Base-by-base conservation (phyloP, 805 yeast genomes). In the Metschnikowia cubensis region DNA sequence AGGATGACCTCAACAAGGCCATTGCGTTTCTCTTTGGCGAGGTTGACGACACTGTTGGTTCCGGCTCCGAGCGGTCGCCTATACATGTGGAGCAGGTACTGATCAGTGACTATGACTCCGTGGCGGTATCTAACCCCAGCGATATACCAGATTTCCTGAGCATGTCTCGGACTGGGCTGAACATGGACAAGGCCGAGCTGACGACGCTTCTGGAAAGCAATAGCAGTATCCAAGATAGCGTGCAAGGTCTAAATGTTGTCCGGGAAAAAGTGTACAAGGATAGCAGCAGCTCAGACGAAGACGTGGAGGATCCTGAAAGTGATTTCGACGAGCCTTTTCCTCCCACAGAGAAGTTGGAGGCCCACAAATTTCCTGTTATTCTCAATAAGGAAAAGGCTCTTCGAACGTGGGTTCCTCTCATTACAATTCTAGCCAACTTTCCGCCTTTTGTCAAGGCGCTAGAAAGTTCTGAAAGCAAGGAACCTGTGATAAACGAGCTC, bases 351-450 rank as follows among this genome's bases (percentile, higher is more conserved):
- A 56, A 54, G 42, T 38, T 49, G 1, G 53, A 47, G 3, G 38
- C 44, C 36, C 48, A 53, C n/a, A 38, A 48, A 34, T 49, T 50
- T 25, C 61, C 61, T 4, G 42, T 51, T 18, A 34, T 58, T 11
- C 48, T 53, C 25, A 33, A 49, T 35, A 48, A 31, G 15, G 33
- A 20, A 17, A 29, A 37, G 14, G 50, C 39, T 6, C 38, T 46
- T 35, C 49, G 47, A 42, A 70, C 71, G 52, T 60, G 75, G 56
- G 73, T 74, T 3, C 74, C 81, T 1, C 38, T 77, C 15, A 50
- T 77, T 29, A 66, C 66, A 59, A 64, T 74, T 5, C 54, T 77
- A 6, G 66, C 70, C n/a, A 66, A 69, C 42, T 60, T 73, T 7
- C 66, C 74, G 0, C 49, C 49, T 4, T 66, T 77, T 33, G 63